Evolutionary conservation across 148 eudicot genomes (phyloP).

Genomic region (Persicaria tinctoria): DNA sequence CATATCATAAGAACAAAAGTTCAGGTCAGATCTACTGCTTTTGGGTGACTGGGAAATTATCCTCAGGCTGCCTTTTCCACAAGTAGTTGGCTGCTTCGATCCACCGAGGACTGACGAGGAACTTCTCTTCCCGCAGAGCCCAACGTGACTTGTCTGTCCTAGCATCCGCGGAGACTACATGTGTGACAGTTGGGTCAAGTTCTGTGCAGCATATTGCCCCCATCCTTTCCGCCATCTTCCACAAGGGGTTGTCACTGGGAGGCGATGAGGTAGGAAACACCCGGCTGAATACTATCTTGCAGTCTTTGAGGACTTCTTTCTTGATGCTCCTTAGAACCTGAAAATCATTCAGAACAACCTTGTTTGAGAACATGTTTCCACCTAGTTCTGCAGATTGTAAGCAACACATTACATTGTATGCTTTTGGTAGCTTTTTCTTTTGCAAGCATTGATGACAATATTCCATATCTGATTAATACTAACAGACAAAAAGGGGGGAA

Average conservation of each 20-base stretch:
- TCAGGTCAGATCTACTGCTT: conserved; percentile 5
- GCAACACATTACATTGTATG: no score
- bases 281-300: conserved; percentile 62
- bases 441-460: not conserved
- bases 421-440: no score
- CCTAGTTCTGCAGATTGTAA: no score
- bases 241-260: conserved; percentile 42
- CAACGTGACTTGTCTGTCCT: conserved; percentile 73
- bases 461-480: not conserved
- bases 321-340: conserved; percentile 55
- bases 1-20: no score
- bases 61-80: conserved; percentile 67
- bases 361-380: not conserved
- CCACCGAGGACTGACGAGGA: conserved; percentile 65
- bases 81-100: conserved; percentile 58
- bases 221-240: conserved; percentile 72
- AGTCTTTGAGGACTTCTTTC: conserved; percentile 52
- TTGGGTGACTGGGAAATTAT: conserved; percentile 54
- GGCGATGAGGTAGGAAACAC: conserved; percentile 41
- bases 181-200: conserved; percentile 46
- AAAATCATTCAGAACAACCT: not conserved
- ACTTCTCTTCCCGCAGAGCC: conserved; percentile 57
- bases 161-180: conserved; percentile 53
- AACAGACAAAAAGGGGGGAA: not conserved
- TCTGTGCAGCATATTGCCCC: conserved; percentile 63